A percentile compares a stretch with the other conserved stretches of the same genome.
phyloP scores from a whole-genome alignment of 177 flowering plant genomes.

The Vitis hybrid region DNA sequence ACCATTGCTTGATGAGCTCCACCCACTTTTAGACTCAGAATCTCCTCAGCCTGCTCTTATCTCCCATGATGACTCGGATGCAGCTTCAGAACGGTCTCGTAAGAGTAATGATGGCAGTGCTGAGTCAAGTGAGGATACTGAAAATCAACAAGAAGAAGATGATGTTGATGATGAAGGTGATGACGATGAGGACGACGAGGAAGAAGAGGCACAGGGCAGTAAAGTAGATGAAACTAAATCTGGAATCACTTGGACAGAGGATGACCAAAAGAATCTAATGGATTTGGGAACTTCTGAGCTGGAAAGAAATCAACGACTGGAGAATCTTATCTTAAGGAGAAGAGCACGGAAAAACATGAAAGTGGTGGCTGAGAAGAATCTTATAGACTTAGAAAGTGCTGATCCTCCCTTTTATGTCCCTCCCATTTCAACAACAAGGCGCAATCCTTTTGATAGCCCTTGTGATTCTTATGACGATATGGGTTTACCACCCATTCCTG shows the following conservation, averaged over 20 bases:
- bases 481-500: slow-evolving; percentile 75
- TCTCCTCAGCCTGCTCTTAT: slow-evolving; percentile 40
- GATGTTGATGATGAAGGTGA: slow-evolving; percentile 31
- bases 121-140: slow-evolving; percentile 50
- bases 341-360: slow-evolving; percentile 43
- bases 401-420: slow-evolving; percentile 47
- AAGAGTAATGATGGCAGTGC: slow-evolving; percentile 31
- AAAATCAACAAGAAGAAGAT: slow-evolving; percentile 41
- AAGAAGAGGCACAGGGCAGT: slow-evolving; percentile 31
- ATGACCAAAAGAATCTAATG: slow-evolving; percentile 74
- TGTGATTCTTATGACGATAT: slow-evolving; percentile 33
- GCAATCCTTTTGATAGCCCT: slow-evolving; percentile 61
- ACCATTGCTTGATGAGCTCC: slow-evolving; percentile 95
- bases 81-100: slow-evolving; percentile 37
- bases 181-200: slow-evolving; percentile 50
- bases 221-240: slow-evolving; percentile 53
- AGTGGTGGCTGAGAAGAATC: slow-evolving; percentile 50
- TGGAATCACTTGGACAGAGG: slow-evolving; percentile 88
- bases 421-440: slow-evolving; percentile 46
- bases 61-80: slow-evolving; percentile 39
- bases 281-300: slow-evolving; percentile 65
- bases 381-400: slow-evolving; percentile 52
- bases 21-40: slow-evolving; percentile 73
- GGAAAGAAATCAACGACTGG: slow-evolving; percentile 67
- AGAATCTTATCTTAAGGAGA: slow-evolving; percentile 66